Conservation (phyloP, 164 flowering plant species). For the Vitis cinerea region DNA sequence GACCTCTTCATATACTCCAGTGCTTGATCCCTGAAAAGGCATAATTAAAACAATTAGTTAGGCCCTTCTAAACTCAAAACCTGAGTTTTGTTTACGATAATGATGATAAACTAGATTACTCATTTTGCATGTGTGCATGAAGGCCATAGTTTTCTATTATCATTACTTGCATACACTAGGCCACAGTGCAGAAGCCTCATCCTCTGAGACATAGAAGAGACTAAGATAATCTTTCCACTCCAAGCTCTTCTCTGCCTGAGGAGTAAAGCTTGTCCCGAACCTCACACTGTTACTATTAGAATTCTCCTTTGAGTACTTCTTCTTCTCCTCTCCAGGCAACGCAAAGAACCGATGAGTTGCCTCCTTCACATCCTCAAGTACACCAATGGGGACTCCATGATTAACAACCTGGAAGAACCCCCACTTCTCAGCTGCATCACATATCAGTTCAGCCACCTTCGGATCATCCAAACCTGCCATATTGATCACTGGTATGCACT, state of each 20-base stretch:
- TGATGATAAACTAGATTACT: too few relatives aligned
- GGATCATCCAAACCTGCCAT: conserved; percentile 26
- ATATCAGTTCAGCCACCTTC: conserved; percentile 18
- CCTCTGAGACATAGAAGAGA: conserved; percentile 32
- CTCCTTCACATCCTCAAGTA: conserved; percentile 26
- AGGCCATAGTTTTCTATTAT: not conserved
- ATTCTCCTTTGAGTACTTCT: conserved; percentile 22
- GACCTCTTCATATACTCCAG: conserved; percentile 43
- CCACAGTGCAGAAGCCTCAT: conserved; percentile 36
- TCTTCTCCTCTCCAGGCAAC: conserved; percentile 33
- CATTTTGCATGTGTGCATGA: too few relatives aligned
- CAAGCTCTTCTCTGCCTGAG: conserved; percentile 30
- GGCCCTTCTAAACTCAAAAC: too few relatives aligned
- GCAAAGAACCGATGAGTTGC: conserved; percentile 27
- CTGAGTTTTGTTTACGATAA: too few relatives aligned
- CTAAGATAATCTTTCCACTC: conserved; percentile 47
- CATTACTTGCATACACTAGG: conserved; percentile 42
- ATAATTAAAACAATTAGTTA: too few relatives aligned
- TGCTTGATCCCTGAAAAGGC: conserved; percentile 29
- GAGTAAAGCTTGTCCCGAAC: conserved; percentile 32
- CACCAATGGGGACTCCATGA: conserved; percentile 29
- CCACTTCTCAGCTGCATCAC: conserved; percentile 33
- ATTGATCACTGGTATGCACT: conserved; percentile 32
- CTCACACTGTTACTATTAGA: conserved; percentile 25
- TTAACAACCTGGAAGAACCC: conserved; percentile 36